Evolutionary conservation across 768 basidiomycete genomes (phyloP).

Genomic region (Russula sp.): DNA sequence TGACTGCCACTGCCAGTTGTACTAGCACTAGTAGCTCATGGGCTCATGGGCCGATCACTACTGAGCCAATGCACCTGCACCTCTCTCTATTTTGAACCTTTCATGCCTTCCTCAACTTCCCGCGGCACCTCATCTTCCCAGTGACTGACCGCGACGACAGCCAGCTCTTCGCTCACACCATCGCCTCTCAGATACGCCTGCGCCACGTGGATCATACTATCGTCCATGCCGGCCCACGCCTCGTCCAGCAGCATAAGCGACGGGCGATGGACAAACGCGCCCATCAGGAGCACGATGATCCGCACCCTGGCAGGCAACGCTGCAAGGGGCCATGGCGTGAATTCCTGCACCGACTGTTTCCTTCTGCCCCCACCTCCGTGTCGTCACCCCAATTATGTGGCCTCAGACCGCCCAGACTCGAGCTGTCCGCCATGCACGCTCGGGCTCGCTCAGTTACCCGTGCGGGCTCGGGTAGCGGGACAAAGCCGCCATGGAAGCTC

Average conservation of each 20-base stretch:
- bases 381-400: constrained; percentile 42
- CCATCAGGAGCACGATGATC: constrained; percentile 72
- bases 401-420: constrained; percentile 52
- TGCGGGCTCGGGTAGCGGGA: constrained; percentile 28
- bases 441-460: constrained; percentile 32
- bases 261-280: constrained; percentile 72
- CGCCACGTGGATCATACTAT: constrained; percentile 59
- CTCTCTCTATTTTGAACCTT: constrained; percentile 32
- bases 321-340: constrained; percentile 48
- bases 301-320: constrained; percentile 69
- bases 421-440: constrained; percentile 33
- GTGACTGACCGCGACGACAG: constrained; percentile 81
- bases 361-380: not conserved
- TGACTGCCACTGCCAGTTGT: too few relatives aligned
- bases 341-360: constrained; percentile 29
- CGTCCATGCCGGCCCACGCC: constrained; percentile 90
- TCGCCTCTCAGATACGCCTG: constrained; percentile 50
- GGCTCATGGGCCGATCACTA: too few relatives aligned
- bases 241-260: constrained; percentile 83
- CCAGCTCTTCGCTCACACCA: constrained; percentile 53
- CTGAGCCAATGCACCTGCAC: constrained; percentile 24
- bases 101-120: constrained; percentile 48
- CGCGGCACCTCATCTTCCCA: constrained; percentile 92
- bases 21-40: too few relatives aligned
- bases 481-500: constrained; percentile 77